A percentile compares a stretch with the other conserved stretches of the same genome.
These are phyloP conservation scores for Boletus rex-veris DNA, from an alignment of 768 basidiomycete species.

Conservation along the genomic window DNA sequence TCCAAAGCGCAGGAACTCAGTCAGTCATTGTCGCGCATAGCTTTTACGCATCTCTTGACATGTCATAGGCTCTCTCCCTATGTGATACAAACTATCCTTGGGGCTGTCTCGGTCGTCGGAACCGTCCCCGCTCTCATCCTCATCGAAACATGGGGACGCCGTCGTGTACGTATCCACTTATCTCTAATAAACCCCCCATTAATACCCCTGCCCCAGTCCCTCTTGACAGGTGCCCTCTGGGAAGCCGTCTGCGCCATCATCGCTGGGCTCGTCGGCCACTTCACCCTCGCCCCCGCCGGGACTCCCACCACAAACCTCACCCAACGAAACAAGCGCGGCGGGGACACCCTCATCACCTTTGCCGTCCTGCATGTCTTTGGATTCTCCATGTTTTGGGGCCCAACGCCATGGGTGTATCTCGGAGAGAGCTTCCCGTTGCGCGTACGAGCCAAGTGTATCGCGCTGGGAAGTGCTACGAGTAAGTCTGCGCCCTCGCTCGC, in stretches of 20 bases:
- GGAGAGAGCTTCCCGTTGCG: conserved; percentile 80
- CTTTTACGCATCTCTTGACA: neutral
- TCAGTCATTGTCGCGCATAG: conserved; percentile 24
- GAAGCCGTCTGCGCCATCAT: conserved; percentile 62
- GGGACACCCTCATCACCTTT: conserved; percentile 64
- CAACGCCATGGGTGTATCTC: conserved; percentile 73
- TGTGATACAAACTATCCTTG: conserved; percentile 69
- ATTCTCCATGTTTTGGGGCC: conserved; percentile 74
- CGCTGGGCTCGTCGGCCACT: conserved; percentile 70
- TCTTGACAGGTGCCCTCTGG: conserved; percentile 44
- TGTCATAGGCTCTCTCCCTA: conserved; percentile 53
- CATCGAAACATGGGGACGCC: conserved; percentile 74
- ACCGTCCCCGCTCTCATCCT: conserved; percentile 65
- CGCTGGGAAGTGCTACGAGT: conserved; percentile 61
- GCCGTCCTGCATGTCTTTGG: conserved; percentile 71
- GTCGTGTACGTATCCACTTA: conserved; percentile 40
- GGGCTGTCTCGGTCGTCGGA: conserved; percentile 69
- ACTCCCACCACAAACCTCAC: conserved; percentile 49
- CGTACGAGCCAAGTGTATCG: conserved; percentile 72
- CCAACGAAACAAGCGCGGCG: conserved; percentile 44
- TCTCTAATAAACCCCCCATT: neutral
- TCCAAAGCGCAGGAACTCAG: conserved; percentile 60
- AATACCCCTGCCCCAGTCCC: neutral
- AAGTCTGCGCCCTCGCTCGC: neutral
- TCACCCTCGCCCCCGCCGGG: conserved; percentile 51